A percentile compares a stretch with the other conserved stretches of the same genome.
Conservation (phyloP, 164 flowering plant species). For the Cinnamomum micranthum region DNA sequence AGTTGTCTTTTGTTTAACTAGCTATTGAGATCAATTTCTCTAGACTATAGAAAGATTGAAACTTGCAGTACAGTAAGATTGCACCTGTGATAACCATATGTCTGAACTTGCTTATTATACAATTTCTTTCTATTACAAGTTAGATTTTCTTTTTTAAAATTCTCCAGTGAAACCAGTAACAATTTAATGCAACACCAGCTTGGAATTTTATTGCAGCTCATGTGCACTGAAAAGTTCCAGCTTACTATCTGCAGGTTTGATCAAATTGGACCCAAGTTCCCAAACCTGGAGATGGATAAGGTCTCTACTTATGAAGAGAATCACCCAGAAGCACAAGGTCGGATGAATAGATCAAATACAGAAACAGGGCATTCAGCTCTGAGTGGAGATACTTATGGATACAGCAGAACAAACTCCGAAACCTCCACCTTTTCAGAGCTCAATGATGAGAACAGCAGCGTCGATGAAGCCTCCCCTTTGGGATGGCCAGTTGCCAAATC, state of each 20-base stretch:
- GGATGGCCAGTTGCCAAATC: slow-evolving; percentile 38
- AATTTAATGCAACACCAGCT: background rate
- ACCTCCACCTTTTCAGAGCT: slow-evolving; percentile 59
- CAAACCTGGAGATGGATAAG: slow-evolving; percentile 39
- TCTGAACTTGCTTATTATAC: background rate
- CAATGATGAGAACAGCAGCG: slow-evolving; percentile 46
- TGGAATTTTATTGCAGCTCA: background rate
- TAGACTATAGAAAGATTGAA: no score
- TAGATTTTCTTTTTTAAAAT: background rate
- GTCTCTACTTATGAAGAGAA: slow-evolving; percentile 34
- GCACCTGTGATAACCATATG: background rate
- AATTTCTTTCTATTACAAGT: no score
- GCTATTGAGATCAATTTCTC: no score
- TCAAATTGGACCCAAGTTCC: background rate
- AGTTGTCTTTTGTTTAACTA: background rate
- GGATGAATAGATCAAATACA: slow-evolving; percentile 40
- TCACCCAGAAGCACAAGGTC: slow-evolving; percentile 38
- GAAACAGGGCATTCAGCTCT: slow-evolving; percentile 40
- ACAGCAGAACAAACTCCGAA: slow-evolving; percentile 66
- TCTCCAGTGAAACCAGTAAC: background rate
- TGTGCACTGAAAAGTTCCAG: background rate
- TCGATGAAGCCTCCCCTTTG: slow-evolving; percentile 52
- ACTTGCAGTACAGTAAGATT: background rate
- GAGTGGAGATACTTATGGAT: slow-evolving; percentile 50
- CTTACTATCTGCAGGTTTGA: slow-evolving; percentile 25